These are phyloP conservation scores for Dendryphion nanum DNA, from an alignment of 2,329 filamentous ascomycete genomes.

Conservation along the genomic window DNA sequence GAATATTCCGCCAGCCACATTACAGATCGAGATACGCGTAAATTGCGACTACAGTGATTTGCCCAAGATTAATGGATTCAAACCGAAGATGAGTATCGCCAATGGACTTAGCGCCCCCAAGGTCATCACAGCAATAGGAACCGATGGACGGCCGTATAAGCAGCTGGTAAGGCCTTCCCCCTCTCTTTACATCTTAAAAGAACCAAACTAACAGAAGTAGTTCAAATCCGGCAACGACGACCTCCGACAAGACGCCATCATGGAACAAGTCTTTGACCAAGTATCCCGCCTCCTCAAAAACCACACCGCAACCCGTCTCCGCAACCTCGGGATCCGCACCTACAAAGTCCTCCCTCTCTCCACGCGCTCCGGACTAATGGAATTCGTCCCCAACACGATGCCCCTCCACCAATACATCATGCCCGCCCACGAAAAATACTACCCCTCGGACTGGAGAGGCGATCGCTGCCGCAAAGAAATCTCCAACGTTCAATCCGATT, in stretches of 20 bases:
- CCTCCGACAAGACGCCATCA: conserved; percentile 93
- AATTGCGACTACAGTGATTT: conserved; percentile 74
- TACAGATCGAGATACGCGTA: conserved; percentile 73
- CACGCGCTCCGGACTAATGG: conserved; percentile 82
- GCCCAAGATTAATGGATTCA: conserved; percentile 71
- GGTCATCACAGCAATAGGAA: conserved; percentile 78
- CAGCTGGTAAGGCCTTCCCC: conserved; percentile 62
- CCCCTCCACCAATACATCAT: conserved; percentile 90
- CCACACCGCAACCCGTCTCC: conserved; percentile 82
- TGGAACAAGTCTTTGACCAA: conserved; percentile 99
- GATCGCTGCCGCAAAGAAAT: conserved; percentile 78
- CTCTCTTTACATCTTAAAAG: neutral
- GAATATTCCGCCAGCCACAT: conserved; percentile 81
- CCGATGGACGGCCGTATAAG: conserved; percentile 76
- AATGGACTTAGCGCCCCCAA: conserved; percentile 91
- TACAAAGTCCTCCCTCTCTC: conserved; percentile 96
- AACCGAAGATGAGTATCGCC: conserved; percentile 77
- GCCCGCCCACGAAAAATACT: conserved; percentile 83
- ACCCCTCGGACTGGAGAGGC: conserved; percentile 78
- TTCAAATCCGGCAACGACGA: conserved; percentile 96
- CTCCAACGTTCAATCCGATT: conserved; percentile 66
- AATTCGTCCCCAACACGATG: conserved; percentile 93
- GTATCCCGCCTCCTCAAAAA: conserved; percentile 86
- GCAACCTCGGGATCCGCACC: conserved; percentile 85
- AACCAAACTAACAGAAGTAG: conserved; percentile 33